Base-by-base conservation (phyloP, 768 basidiomycete genomes). In the Botryobasidium botryosum region DNA sequence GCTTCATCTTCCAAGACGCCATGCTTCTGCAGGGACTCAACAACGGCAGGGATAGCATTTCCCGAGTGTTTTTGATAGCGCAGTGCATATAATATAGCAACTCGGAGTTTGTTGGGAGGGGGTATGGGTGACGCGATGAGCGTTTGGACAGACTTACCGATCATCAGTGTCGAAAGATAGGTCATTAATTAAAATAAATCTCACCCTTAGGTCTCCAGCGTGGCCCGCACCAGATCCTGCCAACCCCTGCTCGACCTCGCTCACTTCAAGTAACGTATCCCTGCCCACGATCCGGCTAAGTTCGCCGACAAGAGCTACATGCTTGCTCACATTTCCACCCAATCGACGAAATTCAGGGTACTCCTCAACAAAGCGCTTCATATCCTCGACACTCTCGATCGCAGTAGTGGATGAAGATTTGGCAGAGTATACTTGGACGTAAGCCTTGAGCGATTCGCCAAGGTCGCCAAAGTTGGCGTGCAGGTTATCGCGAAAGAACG, bases 281-380 rank as follows among this genome's bases (percentile, higher is more conserved):
- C 75, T 66, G 43, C 76, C 83, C 13, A 97, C 88, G 37, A 97
- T 62, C 48, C 92, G 69, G 56, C 88, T 92, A 49, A 99, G 69
- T 59, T 99, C 94, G 10, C 94, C 92, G 0, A 99, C 94, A 20
- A 99, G 63, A 5, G 92, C 86, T 18, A 97, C 94, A 55, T 97
- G 94, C 62, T 97, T 99, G 65, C 87, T 92, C 25, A 99, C 94
- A 59, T 99, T 99, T 6, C 91, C 91, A 1, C 94, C 90, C 25
- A 99, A 69, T 58, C 91, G 91, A 53, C 80, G 71, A 56, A 97
- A 96, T 61, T 99, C 94, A 1, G 94, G 94, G 62, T 92, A 99
- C 54, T 96, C 91, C 59, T 99, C 94, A 2, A 99, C 84, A 54
- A 92, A 92, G 6, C 71, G 76, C 60, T 97, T 97, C 94, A 99